Evolutionary conservation across 2,329 filamentous ascomycete species (phyloP).

Genomic region (Zymoseptoria brevis): DNA sequence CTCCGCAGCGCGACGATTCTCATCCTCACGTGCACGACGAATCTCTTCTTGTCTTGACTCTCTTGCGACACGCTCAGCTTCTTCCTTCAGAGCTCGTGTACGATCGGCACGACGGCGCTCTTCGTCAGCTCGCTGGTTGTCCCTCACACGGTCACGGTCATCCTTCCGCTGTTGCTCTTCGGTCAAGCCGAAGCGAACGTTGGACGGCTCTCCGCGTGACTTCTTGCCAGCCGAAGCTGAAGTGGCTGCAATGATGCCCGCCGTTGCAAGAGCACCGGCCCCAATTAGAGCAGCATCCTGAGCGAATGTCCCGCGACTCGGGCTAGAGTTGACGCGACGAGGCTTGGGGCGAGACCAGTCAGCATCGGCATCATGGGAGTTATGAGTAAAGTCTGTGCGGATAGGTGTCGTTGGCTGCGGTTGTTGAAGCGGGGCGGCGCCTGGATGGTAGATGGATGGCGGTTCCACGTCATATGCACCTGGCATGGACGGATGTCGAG

Average conservation of each 20-base stretch:
- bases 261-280: slow-evolving; percentile 32
- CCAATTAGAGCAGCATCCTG: slow-evolving; percentile 38
- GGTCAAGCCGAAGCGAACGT: slow-evolving; percentile 51
- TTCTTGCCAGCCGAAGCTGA: slow-evolving; percentile 22
- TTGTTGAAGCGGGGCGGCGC: slow-evolving; percentile 67
- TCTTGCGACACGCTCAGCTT: slow-evolving; percentile 25
- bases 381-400: slow-evolving; percentile 23
- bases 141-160: slow-evolving; percentile 29
- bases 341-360: slow-evolving; percentile 40
- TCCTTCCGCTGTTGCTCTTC: slow-evolving; percentile 49
- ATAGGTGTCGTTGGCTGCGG: slow-evolving; percentile 73
- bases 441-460: slow-evolving; percentile 43
- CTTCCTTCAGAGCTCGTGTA: slow-evolving; percentile 28
- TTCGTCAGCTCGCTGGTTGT: slow-evolving; percentile 23
- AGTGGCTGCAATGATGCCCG: slow-evolving; percentile 27
- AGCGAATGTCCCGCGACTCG: slow-evolving; percentile 17
- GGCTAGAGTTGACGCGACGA: slow-evolving; percentile 27
- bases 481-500: slow-evolving; percentile 22
- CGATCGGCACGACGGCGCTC: slow-evolving; percentile 27
- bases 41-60: slow-evolving; percentile 22
- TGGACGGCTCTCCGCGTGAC: slow-evolving; percentile 17
- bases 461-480: slow-evolving; percentile 23
- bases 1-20: slow-evolving; percentile 19
- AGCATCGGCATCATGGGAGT: slow-evolving; percentile 3
- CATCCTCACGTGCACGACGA: slow-evolving; percentile 19